These are phyloP conservation scores for Heliamphora pulchella DNA, from an alignment of 179 eudicot species.

Conservation along the genomic window DNA sequence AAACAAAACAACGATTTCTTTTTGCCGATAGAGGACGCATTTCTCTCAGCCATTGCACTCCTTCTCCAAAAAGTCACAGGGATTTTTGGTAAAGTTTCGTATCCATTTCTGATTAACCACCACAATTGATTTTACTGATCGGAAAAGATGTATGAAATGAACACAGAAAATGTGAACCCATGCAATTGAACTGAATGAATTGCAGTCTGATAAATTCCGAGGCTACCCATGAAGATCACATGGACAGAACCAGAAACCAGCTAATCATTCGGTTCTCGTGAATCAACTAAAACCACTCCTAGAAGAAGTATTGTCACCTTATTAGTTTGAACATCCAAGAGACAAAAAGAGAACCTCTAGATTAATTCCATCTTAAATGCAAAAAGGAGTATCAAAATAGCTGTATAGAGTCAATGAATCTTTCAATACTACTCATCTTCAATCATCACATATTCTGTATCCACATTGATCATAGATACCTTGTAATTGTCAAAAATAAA, in stretches of 20 bases:
- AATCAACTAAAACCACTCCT: neutral
- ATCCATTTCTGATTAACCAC: neutral
- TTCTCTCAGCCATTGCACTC: constrained; percentile 53
- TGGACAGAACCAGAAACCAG: constrained; percentile 14
- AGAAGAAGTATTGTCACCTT: neutral
- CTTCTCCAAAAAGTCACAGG: neutral
- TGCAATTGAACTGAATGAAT: neutral
- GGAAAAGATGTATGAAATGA: neutral
- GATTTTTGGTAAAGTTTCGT: neutral
- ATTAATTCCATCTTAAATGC: neutral
- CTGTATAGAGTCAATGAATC: neutral
- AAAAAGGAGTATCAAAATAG: neutral
- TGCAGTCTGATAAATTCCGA: neutral
- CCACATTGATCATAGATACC: neutral
- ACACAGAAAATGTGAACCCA: neutral
- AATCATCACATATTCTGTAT: neutral
- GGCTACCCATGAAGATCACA: neutral
- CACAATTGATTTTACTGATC: neutral
- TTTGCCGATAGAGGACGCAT: constrained; percentile 27
- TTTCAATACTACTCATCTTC: neutral
- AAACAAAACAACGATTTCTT: constrained; percentile 44
- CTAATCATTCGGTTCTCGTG: neutral
- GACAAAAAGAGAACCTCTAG: neutral
- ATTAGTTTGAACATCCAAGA: neutral
- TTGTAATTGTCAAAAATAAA: neutral